Evolutionary conservation across 495 filamentous ascomycete genomes (phyloP).

Genomic region (Penicillium canariense): DNA sequence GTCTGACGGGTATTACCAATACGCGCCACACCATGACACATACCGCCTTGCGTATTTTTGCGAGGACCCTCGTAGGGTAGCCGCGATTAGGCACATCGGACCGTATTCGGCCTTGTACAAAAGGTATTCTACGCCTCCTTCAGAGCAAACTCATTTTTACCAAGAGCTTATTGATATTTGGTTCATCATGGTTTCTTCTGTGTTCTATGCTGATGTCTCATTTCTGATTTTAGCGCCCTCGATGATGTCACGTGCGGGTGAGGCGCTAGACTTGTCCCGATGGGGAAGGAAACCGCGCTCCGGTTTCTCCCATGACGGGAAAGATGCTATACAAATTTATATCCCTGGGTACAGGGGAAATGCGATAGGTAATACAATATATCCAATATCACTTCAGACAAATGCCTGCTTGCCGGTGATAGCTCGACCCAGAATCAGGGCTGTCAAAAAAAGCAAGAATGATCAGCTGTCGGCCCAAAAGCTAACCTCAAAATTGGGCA

Average conservation of each 20-base stretch:
- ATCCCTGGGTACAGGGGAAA: not conserved
- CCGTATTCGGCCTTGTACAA: not conserved
- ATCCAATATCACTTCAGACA: slow-evolving; percentile 37
- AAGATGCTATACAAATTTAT: slow-evolving; percentile 8
- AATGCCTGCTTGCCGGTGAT: slow-evolving; percentile 72
- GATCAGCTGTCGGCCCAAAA: slow-evolving; percentile 12
- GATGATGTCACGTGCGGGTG: slow-evolving; percentile 35
- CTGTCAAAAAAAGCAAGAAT: slow-evolving; percentile 29
- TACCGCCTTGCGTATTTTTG: slow-evolving; percentile 1
- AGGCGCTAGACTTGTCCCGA: slow-evolving; percentile 21
- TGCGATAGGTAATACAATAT: not conserved
- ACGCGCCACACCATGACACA: slow-evolving; percentile 22
- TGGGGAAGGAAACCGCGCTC: slow-evolving; percentile 16
- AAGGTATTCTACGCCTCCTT: not conserved
- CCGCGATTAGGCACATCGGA: not conserved
- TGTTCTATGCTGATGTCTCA: not conserved
- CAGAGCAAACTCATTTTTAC: no score
- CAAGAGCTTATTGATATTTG: not conserved
- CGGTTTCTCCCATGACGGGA: not conserved
- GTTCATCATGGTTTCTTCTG: not conserved
- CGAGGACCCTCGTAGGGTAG: slow-evolving; percentile 9
- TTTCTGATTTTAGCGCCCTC: slow-evolving; percentile 21
- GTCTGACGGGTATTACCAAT: slow-evolving; percentile 26
- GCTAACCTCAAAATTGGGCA: slow-evolving; percentile 1
- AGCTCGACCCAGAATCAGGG: slow-evolving; percentile 65